Base-by-base conservation (phyloP, 352 stramenopile species). In the Blastocystis sp. region DNA sequence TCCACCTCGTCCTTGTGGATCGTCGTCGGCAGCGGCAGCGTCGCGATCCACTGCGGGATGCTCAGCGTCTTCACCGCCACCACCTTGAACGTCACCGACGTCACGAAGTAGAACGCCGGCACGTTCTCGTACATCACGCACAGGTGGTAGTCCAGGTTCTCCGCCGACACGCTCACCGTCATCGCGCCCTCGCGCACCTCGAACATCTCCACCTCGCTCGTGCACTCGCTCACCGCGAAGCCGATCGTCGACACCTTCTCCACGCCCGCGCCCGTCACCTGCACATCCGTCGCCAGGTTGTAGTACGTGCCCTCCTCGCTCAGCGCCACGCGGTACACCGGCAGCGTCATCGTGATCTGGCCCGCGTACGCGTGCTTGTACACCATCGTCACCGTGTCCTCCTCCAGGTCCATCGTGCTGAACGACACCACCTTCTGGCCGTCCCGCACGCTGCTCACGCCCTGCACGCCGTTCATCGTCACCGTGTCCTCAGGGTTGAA, bases 71-170 rank as follows among this genome's bases (percentile, higher is more conserved):
- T 41, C 19, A 84, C 61, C n/a, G 23, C 56, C 7, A 84, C 74
- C 41, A 84, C 74, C 74, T 69, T 69, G 74, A 84, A 84, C 19
- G 48, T 70, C 19, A 69, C 40, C 28, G 52, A 53, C 9, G 53
- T 56, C 40, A 84, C 56, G 56, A 84, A 69, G 40, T 67, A 67
- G 11, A 69, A 28, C 34, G 48, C 10, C 14, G 56, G 74, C 34
- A 28, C 74, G 4, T 19, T 45, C 19, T 14, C 21, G 74, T 67
- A 84, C 38, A 56, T 48, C 52, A 64, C 74, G 60, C 74, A 84
- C 74, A 84, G 23, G 40, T 84, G 74, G 28, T 84, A 84, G 38
- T 84, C 74, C 59, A 81, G 45, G 59, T 53, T 67, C 74, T 45
- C 60, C 52, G 17, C 19, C n/a, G 40, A 17, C 74, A 84, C 74